Percentiles rank a stretch among this genome's conserved stretches.
Conservation (phyloP, 176 grass and related monocot genomes). For the Aegilops sharonensis region DNA sequence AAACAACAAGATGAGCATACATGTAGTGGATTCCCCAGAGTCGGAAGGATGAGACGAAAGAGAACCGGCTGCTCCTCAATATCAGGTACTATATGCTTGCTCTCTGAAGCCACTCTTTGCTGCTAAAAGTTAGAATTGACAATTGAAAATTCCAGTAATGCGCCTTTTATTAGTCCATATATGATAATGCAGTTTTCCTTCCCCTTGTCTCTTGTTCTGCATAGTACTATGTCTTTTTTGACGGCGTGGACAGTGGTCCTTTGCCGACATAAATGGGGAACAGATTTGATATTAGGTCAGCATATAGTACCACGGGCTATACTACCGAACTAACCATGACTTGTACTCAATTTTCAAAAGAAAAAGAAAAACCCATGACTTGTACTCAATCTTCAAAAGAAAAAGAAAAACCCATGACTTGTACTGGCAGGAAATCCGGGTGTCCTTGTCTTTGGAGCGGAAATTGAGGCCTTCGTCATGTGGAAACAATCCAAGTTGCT, state of each 20-base stretch:
- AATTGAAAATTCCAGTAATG: background rate
- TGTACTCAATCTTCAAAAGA: background rate
- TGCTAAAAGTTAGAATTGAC: background rate
- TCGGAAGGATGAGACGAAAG: slow-evolving; percentile 2
- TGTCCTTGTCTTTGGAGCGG: background rate
- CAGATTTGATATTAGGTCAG: background rate
- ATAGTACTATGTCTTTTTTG: background rate
- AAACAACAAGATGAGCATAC: background rate
- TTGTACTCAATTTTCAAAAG: background rate
- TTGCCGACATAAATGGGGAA: slow-evolving; percentile 18
- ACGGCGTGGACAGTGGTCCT: background rate
- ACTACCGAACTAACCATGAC: background rate
- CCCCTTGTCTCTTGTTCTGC: background rate
- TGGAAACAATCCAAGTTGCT: background rate
- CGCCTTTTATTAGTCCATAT: background rate
- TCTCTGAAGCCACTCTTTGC: background rate
- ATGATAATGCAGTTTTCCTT: background rate
- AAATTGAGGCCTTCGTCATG: slow-evolving; percentile 5
- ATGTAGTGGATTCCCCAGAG: background rate
- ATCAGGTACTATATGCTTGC: background rate
- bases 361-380: background rate
- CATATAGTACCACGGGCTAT: background rate
- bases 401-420: background rate
- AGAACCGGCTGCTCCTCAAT: background rate
- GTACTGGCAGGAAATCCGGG: background rate